A percentile compares a stretch with the other conserved stretches of the same genome.
phyloP scores from a whole-genome alignment of 768 basidiomycete genomes.

The Tulasnella sp. region DNA sequence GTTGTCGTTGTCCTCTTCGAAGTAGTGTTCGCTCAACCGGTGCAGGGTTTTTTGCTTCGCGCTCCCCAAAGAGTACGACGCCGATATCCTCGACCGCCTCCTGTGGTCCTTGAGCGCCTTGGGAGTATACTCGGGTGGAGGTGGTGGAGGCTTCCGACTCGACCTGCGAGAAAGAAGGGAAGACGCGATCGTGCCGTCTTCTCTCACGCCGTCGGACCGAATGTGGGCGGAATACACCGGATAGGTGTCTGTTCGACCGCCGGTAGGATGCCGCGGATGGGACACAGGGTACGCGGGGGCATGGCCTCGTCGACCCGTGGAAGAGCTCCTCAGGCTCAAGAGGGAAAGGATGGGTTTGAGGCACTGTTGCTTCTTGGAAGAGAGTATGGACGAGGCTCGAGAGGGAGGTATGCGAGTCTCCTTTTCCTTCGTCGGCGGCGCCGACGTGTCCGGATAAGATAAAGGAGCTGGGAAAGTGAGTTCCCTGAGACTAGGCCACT shows the following conservation, averaged over 20 bases:
- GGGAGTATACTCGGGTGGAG: neutral
- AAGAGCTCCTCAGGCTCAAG: neutral
- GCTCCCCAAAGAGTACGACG: neutral
- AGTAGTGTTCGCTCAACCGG: neutral
- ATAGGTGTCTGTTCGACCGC: neutral
- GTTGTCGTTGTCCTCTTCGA: neutral
- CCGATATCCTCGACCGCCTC: neutral
- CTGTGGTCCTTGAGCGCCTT: neutral
- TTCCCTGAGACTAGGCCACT: conserved; percentile 28
- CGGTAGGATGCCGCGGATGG: neutral
- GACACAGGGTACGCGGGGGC: neutral
- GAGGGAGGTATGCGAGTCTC: neutral
- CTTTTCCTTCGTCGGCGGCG: neutral
- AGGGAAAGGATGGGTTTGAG: neutral
- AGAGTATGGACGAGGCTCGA: neutral
- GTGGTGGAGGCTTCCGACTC: neutral
- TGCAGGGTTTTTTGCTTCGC: neutral
- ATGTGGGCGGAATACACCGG: neutral
- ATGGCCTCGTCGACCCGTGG: neutral
- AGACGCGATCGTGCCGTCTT: neutral
- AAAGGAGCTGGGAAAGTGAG: conserved; percentile 68
- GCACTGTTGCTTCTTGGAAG: neutral
- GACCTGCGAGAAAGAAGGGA: neutral
- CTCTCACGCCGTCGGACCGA: neutral
- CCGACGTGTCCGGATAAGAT: conserved; percentile 29